phyloP scores from a whole-genome alignment of 179 eudicot genomes.

The Patellifolia procumbens region DNA sequence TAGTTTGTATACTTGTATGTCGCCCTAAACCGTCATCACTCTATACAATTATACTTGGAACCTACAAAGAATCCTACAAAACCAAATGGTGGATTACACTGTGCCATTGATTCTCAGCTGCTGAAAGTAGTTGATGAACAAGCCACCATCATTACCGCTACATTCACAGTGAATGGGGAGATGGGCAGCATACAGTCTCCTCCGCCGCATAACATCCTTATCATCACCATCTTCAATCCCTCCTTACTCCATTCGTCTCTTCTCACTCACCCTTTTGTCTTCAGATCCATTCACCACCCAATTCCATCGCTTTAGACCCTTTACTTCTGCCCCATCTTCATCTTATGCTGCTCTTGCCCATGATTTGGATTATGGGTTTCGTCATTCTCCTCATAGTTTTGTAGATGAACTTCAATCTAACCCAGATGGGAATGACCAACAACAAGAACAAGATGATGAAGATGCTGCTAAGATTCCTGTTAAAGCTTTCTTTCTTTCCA shows the following conservation, averaged over 20 bases:
- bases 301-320: conserved; percentile 40
- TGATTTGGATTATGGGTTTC: conserved; percentile 46
- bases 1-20: too few species aligned
- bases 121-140: conserved; percentile 15
- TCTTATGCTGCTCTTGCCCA: conserved; percentile 34
- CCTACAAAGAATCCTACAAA: too few species aligned
- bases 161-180: conserved; percentile 71
- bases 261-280: conserved; percentile 15
- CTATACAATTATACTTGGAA: too few species aligned
- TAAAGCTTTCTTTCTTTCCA: conserved; percentile 76
- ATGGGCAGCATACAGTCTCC: conserved; percentile 55
- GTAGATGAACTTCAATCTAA: conserved; percentile 4
- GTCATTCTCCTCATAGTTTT: conserved; percentile 29
- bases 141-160: background rate
- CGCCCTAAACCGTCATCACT: too few species aligned
- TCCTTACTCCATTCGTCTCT: background rate
- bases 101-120: too few species aligned
- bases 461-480: conserved; percentile 58
- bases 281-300: conserved; percentile 26
- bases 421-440: conserved; percentile 36
- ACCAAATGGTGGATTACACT: too few species aligned
- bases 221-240: conserved; percentile 11
- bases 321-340: conserved; percentile 54
- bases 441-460: too few species aligned
- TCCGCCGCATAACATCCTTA: conserved; percentile 37